Percentiles rank a stretch among this genome's conserved stretches.
phyloP scores from a whole-genome alignment of 257 asterid species.

The Cynanchum wilfordii region DNA sequence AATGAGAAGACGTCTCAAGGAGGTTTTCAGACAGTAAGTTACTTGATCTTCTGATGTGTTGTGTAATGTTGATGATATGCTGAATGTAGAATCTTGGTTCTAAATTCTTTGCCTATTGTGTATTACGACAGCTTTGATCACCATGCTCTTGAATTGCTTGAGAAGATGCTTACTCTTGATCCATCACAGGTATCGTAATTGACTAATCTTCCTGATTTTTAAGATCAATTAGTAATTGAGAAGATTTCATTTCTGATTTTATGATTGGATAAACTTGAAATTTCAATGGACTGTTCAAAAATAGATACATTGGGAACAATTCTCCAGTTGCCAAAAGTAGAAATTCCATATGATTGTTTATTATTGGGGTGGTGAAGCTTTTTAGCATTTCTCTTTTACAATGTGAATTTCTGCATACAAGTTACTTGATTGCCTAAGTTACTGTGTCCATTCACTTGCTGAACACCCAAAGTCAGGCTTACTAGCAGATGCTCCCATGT shows the following conservation, averaged over 20 bases:
- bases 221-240: background rate
- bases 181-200: conserved; percentile 68
- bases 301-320: background rate
- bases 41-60: background rate
- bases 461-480: too few relatives aligned
- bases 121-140: conserved; percentile 66
- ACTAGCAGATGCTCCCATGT: too few relatives aligned
- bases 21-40: conserved; percentile 76
- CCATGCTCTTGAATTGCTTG: conserved; percentile 88
- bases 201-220: background rate
- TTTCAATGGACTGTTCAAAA: background rate
- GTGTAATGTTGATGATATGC: too few relatives aligned
- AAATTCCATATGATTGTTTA: too few relatives aligned
- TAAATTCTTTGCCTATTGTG: conserved; percentile 13
- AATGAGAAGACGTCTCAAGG: conserved; percentile 74
- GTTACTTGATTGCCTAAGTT: background rate
- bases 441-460: too few relatives aligned
- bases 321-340: background rate
- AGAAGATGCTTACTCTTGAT: conserved; percentile 78
- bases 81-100: background rate
- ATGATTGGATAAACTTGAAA: too few relatives aligned
- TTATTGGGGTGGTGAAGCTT: background rate
- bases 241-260: background rate
- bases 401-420: background rate
- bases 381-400: background rate